phyloP scores from a whole-genome alignment of 2,329 filamentous ascomycete species.

The Fusarium mangiferae region DNA sequence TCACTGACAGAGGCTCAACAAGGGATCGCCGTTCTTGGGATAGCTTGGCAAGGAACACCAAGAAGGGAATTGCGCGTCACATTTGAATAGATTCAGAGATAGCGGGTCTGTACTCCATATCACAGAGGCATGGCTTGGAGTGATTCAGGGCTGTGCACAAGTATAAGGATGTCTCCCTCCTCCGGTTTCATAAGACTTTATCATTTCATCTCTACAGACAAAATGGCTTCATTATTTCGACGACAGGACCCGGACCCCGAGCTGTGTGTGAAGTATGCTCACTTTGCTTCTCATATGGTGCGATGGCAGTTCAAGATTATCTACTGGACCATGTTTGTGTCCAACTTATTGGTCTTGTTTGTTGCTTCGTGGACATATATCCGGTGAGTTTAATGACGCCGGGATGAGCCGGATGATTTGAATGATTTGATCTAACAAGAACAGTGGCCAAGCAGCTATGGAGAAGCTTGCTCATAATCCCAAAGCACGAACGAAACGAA shows the following conservation, averaged over 20 bases:
- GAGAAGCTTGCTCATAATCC: slow-evolving; percentile 50
- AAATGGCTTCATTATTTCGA: slow-evolving; percentile 36
- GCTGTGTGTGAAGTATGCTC: slow-evolving; percentile 54
- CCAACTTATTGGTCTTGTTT: slow-evolving; percentile 58
- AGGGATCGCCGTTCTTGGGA: slow-evolving; percentile 37
- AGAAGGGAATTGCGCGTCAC: slow-evolving; percentile 41
- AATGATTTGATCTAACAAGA: neutral
- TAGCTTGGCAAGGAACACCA: slow-evolving; percentile 39
- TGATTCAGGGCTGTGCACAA: slow-evolving; percentile 15
- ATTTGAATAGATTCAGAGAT: slow-evolving; percentile 13
- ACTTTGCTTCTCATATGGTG: slow-evolving; percentile 56
- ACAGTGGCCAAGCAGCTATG: slow-evolving; percentile 51
- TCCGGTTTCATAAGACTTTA: neutral
- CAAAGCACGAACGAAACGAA: slow-evolving; percentile 48
- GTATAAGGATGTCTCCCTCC: slow-evolving; percentile 30
- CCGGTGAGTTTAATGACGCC: slow-evolving; percentile 44
- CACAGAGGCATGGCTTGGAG: neutral
- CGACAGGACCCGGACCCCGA: slow-evolving; percentile 33
- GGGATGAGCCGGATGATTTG: neutral
- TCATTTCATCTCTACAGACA: neutral
- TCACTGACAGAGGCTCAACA: slow-evolving; percentile 12
- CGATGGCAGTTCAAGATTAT: slow-evolving; percentile 56
- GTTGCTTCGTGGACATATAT: slow-evolving; percentile 55
- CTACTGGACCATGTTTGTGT: slow-evolving; percentile 59
- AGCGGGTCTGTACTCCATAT: slow-evolving; percentile 36